Evolutionary conservation across 2,329 filamentous ascomycete genomes (phyloP).

Genomic region (Trichoderma afroharzianum): DNA sequence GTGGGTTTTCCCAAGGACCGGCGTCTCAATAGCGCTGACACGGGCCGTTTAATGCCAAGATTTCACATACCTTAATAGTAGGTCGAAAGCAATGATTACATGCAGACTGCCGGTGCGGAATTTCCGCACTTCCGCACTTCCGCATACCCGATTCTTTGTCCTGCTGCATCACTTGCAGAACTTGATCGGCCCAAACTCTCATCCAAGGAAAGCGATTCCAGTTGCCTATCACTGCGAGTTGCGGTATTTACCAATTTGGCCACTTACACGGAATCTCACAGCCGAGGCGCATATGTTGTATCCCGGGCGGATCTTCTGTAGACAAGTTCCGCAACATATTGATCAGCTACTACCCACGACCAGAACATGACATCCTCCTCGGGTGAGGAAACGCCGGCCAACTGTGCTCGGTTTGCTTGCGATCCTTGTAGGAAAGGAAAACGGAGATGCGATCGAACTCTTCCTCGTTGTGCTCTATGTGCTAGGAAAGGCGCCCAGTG

Average conservation of each 20-base stretch:
- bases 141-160: not conserved
- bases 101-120: not conserved
- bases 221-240: not conserved
- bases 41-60: not conserved
- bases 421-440: not conserved
- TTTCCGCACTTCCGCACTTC: not conserved
- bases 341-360: not conserved
- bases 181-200: not conserved
- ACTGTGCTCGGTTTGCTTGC: not conserved
- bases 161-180: not conserved
- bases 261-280: not conserved
- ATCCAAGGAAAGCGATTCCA: not conserved
- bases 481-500: not conserved
- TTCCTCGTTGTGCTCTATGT: not conserved
- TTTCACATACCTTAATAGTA: no score
- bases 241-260: not conserved
- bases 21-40: not conserved
- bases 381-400: not conserved
- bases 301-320: not conserved
- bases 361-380: not conserved
- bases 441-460: not conserved
- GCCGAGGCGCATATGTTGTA: not conserved
- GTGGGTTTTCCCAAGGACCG: not conserved
- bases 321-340: not conserved
- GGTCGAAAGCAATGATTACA: not conserved